These are phyloP conservation scores for Simmondsia chinensis DNA, from an alignment of 148 eudicot species.

Conservation along the genomic window DNA sequence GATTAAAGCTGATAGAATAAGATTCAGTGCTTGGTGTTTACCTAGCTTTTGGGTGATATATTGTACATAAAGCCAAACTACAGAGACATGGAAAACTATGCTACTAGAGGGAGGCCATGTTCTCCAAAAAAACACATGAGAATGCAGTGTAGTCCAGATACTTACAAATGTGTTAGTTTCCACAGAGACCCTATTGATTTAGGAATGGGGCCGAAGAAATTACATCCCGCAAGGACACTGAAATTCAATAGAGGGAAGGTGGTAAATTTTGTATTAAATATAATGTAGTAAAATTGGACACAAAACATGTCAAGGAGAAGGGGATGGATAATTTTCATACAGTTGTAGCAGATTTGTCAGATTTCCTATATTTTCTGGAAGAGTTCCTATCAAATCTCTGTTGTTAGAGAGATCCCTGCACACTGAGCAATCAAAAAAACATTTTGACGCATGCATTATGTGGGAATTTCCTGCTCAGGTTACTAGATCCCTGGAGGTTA, in stretches of 20 bases:
- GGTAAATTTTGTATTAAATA: background rate
- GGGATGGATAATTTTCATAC: slow-evolving; percentile 7
- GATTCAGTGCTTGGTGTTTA: too few relatives aligned
- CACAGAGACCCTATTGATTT: slow-evolving; percentile 17
- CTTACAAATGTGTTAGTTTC: slow-evolving; percentile 18
- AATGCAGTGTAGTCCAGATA: background rate
- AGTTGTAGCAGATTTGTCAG: slow-evolving; percentile 17
- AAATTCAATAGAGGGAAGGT: background rate
- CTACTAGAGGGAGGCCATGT: background rate
- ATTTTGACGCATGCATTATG: too few relatives aligned
- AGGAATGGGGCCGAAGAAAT: slow-evolving; percentile 21
- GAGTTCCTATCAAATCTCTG: slow-evolving; percentile 16
- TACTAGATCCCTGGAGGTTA: too few relatives aligned
- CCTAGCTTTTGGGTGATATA: too few relatives aligned
- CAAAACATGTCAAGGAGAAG: background rate
- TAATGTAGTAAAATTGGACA: background rate
- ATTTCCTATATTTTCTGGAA: slow-evolving; percentile 20
- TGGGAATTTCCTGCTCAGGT: too few relatives aligned
- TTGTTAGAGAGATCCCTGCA: slow-evolving; percentile 27
- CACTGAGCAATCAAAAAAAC: background rate
- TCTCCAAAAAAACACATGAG: background rate
- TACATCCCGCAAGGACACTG: slow-evolving; percentile 20
- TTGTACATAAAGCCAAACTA: too few relatives aligned
- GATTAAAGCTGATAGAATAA: too few relatives aligned
- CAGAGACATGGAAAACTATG: too few relatives aligned